phyloP scores from a whole-genome alignment of 2,329 filamentous ascomycete species.

The Talaromyces piceae region DNA sequence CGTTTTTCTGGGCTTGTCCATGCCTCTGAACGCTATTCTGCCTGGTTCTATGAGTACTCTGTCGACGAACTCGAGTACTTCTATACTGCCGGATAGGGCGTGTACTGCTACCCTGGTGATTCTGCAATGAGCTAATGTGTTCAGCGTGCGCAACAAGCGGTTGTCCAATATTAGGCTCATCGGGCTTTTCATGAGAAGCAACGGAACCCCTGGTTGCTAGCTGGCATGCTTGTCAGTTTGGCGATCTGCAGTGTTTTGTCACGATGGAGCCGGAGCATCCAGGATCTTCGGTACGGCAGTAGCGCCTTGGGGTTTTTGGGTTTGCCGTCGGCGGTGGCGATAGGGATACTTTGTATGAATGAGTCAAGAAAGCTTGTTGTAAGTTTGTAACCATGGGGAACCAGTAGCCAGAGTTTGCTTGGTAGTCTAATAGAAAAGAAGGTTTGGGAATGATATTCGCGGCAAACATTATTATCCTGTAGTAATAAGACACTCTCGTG shows the following conservation, averaged over 20 bases:
- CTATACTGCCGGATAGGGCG: slow-evolving; percentile 44
- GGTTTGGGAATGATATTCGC: neutral
- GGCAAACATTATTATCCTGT: neutral
- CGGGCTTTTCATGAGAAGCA: slow-evolving; percentile 38
- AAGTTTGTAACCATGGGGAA: slow-evolving; percentile 39
- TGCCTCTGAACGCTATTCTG: slow-evolving; percentile 41
- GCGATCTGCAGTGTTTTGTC: slow-evolving; percentile 48
- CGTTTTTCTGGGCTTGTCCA: slow-evolving; percentile 49
- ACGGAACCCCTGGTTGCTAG: slow-evolving; percentile 45
- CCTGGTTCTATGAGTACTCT: slow-evolving; percentile 45
- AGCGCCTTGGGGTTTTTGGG: slow-evolving; percentile 49
- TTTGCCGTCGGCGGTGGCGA: slow-evolving; percentile 44
- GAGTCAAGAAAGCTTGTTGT: slow-evolving; percentile 47
- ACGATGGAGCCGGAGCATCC: slow-evolving; percentile 46
- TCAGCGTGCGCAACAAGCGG: slow-evolving; percentile 45
- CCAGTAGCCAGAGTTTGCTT: slow-evolving; percentile 43
- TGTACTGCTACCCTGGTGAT: slow-evolving; percentile 51
- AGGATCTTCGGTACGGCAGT: slow-evolving; percentile 44
- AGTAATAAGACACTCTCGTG: too few species aligned
- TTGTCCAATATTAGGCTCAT: slow-evolving; percentile 47
- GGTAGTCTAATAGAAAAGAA: slow-evolving; percentile 29
- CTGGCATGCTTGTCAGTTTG: slow-evolving; percentile 41
- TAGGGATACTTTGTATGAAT: slow-evolving; percentile 46
- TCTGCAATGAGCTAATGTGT: slow-evolving; percentile 49
- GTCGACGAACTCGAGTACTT: slow-evolving; percentile 40